Evolutionary conservation across 2,329 filamentous ascomycete species (phyloP), one percentile per base, ranked within the genome.

Genomic region (Aspergillus jensenii): DNA sequence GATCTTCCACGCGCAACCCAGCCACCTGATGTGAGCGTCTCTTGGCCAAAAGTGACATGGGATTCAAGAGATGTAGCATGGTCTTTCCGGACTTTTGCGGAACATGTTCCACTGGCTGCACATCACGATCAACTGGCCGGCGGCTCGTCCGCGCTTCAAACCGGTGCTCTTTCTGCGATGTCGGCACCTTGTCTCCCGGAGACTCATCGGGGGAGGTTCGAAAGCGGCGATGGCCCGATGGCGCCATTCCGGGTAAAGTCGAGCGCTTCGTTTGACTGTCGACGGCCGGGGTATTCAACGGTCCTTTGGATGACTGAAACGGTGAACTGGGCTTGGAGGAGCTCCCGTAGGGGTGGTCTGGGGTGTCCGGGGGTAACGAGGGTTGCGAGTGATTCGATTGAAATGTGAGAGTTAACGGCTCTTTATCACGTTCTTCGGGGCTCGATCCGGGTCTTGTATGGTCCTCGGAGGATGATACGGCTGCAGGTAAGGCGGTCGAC

Each of bases 31-130:
- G 81, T 15, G 83, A 85, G 57, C 83, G 78, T 47, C 85, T 78
- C 23, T 84, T 78, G 62, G 83, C 81, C 47, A 87, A 73, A 14
- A 87, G 74, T 6, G 82, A 80, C 80, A 87, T 85, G 9, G 85
- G 85, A 64, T 87, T 87, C 41, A 85, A 72, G 23, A 87, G 73
- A 63, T 82, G 83, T 44, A 83, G 71, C 68, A 80, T 79, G 43
- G 81, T 79, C 66, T 82, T 84, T 31, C 75, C 75, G 4, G 70
- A 68, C 52, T 70, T 72, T 62, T 73, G 67, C 55, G 68, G 66
- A 6, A 60, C 44, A 56, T 66, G 64, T 15, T 75, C 71, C 39
- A 59, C 52, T 11, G 68, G 63, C 12, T 75, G 48, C 21, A 59
- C 54, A 44, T 75, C 73, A 31, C 71, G 67, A 41, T 73, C 68